Evolutionary conservation across 805 yeast species (phyloP), one percentile per base, ranked within the genome.

Genomic region (Cyberlindnera samutprakarnensis): DNA sequence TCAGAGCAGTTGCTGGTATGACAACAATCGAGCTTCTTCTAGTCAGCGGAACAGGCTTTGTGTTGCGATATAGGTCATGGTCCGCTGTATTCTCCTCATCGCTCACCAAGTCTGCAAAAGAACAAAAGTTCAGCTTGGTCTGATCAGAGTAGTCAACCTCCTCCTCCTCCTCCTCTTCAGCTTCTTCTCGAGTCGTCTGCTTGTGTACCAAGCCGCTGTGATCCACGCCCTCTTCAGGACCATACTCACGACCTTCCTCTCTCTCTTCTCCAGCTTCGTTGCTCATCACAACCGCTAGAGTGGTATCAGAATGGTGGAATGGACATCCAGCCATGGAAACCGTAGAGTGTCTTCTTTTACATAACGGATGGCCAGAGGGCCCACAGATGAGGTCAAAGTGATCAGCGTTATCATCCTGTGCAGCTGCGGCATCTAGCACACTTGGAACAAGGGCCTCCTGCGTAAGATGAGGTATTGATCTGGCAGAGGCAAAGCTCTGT

Each of bases 101-200:
- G 14, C 37, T 34, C 11, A 50, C 19, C 23, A 50, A 11, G 23
- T 50, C 53, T 5, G 48, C 49, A 38, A 47, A 50, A 1, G 51
- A 41, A 14, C 47, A 41, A 26, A 50, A 50, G 32, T 50, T 50
- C 21, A 50, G 37, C 23, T 36, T 42, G 12, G 44, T 42, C 3
- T 36, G 36, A 25, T 50, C 54, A 8, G 52, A 41, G 27, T 41
- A 43, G 25, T 50, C 53, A 14, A 46, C 31, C 11, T 30, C 38
- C 20, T 24, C 14, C 12, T 26, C 23, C 19, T 12, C 23, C 15
- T 31, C 32, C 6, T 25, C 37, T 15, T 30, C 31, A 14, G n/a
- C 23, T 9, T 18, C 30, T n/a, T n/a, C n/a, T n/a, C n/a, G n/a
- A n/a, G n/a, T n/a, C n/a, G n/a, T n/a, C n/a, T n/a, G n/a, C n/a